A percentile compares a stretch with the other conserved stretches of the same genome.
These are phyloP conservation scores for Tricholoma sp. DNA, from an alignment of 768 basidiomycete genomes.

Conservation along the genomic window DNA sequence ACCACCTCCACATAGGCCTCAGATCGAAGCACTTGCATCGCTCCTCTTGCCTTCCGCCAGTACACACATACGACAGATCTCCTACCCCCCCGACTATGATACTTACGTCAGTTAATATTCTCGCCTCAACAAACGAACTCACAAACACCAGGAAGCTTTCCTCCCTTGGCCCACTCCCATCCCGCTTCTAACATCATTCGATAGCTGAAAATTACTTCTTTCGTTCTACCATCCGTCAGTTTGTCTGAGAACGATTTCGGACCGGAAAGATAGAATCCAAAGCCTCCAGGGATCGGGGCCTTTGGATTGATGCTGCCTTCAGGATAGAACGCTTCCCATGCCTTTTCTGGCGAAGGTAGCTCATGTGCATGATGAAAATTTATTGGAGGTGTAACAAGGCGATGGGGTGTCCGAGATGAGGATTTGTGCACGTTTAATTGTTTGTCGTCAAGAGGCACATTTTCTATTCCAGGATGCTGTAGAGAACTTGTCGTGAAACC, in stretches of 20 bases:
- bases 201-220: constrained; percentile 63
- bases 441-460: constrained; percentile 35
- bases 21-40: constrained; percentile 66
- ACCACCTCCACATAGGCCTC: constrained; percentile 70
- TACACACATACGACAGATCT: constrained; percentile 55
- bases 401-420: constrained; percentile 30
- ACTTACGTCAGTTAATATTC: background rate
- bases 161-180: constrained; percentile 70
- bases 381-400: constrained; percentile 26
- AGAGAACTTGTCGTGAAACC: constrained; percentile 41
- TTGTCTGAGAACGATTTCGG: constrained; percentile 35
- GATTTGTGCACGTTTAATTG: constrained; percentile 47
- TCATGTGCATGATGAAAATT: constrained; percentile 1
- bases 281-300: constrained; percentile 50
- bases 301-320: constrained; percentile 58
- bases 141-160: constrained; percentile 74
- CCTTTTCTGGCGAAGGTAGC: constrained; percentile 23
- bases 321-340: constrained; percentile 63
- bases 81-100: constrained; percentile 50
- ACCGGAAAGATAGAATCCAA: constrained; percentile 65
- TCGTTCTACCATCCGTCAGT: constrained; percentile 34
- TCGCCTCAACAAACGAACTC: constrained; percentile 20
- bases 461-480: constrained; percentile 15
- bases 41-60: constrained; percentile 58
- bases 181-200: constrained; percentile 57